Conservation (phyloP, 2,329 filamentous ascomycete species). For the Verticillium dahliae region DNA sequence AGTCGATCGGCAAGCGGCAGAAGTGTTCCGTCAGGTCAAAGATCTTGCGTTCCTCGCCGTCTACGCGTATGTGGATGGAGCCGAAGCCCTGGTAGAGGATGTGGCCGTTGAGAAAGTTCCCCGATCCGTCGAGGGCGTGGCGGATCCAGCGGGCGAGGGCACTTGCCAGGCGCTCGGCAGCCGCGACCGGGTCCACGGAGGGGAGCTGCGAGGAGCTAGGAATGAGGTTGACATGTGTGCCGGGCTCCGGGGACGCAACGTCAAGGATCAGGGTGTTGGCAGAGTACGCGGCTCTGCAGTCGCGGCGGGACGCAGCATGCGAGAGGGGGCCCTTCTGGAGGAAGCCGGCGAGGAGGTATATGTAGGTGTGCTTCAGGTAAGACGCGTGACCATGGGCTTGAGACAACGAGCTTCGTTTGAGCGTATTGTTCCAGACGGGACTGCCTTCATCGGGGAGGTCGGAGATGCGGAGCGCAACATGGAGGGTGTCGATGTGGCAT, state of each 20-base stretch:
- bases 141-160: not conserved
- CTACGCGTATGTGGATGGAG: not conserved
- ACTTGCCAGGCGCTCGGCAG: not conserved
- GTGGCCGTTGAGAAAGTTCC: not conserved
- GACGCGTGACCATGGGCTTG: not conserved
- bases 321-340: not conserved
- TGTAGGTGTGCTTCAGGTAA: not conserved
- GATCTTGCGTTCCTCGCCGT: not conserved
- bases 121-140: not conserved
- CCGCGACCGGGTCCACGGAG: not conserved
- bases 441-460: not conserved
- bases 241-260: not conserved
- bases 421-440: not conserved
- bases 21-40: not conserved
- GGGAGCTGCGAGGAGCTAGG: not conserved
- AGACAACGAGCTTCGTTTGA: not conserved
- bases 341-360: not conserved
- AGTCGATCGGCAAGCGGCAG: not conserved
- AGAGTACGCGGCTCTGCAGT: not conserved
- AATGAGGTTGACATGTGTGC: not conserved
- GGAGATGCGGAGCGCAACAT: not conserved
- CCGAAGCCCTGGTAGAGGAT: conserved; percentile 1
- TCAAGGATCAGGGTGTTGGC: not conserved
- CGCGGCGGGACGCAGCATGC: not conserved
- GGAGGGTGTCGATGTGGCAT: not conserved